Evolutionary conservation across 768 basidiomycete genomes (phyloP), one percentile per base, ranked within the genome.

Genomic region (Termitomyces sp.): DNA sequence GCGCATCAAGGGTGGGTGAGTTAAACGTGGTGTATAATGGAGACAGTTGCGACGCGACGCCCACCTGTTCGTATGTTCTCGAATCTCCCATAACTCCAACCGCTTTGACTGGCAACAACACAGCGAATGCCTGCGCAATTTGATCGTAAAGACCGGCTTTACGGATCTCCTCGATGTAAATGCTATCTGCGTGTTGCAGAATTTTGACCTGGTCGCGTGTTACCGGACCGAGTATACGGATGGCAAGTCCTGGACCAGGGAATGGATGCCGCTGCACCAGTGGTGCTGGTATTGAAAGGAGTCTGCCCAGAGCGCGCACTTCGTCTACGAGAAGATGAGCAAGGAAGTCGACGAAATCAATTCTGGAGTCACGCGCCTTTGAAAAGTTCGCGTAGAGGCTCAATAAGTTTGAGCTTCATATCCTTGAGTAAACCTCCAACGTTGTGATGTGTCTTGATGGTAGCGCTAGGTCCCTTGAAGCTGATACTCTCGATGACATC

Each of bases 381-480:
- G 87, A 99, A 99, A 18, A 99, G 81, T 78, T 98, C 97, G 39
- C 97, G 84, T 40, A 99, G 78, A 20, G 97, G 97, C 77, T 99
- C 97, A 66, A 99, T 98, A 54, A 99, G 83, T 79, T 98, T 98
- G 68, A 99, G 84, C 75, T 94, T 97, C 97, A 98, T 99, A 76
- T 98, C 90, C 71, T 91, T 92, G 63, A 98, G 81, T 55, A 99
- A 79, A 3, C 96, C 96, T 33, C 97, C 97, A 66, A 98, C 97
- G 66, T 99, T 99, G 74, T 98, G 97, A 73, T 99, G 97, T 2
- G 97, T 98, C 82, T 99, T 99, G 82, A 99, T 99, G 11, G 96
- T 98, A 42, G 97, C 97, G 65, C 91, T 94, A 0, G 97, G 97
- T 2, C 97, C 97, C 77, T 98, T 98, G 85, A 99, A 99, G 76